Evolutionary conservation across 2,329 filamentous ascomycete genomes (phyloP), one percentile per base, ranked within the genome.

Genomic region (Macroventuria anomochaeta): DNA sequence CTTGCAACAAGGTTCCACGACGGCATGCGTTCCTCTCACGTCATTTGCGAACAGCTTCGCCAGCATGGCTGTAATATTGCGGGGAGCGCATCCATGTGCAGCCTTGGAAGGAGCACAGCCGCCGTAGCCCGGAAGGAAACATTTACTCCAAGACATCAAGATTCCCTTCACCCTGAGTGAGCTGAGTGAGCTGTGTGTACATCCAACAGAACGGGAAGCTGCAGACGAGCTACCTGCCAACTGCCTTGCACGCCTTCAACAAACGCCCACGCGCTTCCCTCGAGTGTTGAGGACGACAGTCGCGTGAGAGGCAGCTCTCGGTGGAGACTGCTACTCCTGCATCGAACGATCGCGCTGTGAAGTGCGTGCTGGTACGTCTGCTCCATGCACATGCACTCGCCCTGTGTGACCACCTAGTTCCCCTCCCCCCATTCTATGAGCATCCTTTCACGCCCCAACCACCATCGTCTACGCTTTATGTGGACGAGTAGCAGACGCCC

Each of bases 361-460:
- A 48, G 44, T 36, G 51, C 23, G n/a, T 23, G 36, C 46, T 46
- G 55, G 33, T 53, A 46, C 37, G 38, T 53, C 44, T 39, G 49
- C 46, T 29, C 44, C 34, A 32, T 44, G 38, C 57, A 57, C 44
- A 46, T 51, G 43, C 54, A 59, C 46, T 56, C 54, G 51, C 36
- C 47, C 57, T 58, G 54, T 60, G 51, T 43, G 39, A 58, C 63
- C 55, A 57, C 46, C 50, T 56, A 58, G 32, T 41, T 42, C 42
- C 49, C 32, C 44, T 58, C 50, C 52, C 29, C 26, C 46, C 39
- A 13, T 44, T 44, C 42, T 37, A 65, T 67, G 63, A 49, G 44
- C 55, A 57, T 61, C 41, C 42, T 61, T 56, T 62, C 60, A 47
- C 59, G 37, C 36, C 46, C 58, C 37, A 53, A 43, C 34, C 59